phyloP scores from a whole-genome alignment of 345 rosid genomes.

The Eucalyptus erythrocorys region DNA sequence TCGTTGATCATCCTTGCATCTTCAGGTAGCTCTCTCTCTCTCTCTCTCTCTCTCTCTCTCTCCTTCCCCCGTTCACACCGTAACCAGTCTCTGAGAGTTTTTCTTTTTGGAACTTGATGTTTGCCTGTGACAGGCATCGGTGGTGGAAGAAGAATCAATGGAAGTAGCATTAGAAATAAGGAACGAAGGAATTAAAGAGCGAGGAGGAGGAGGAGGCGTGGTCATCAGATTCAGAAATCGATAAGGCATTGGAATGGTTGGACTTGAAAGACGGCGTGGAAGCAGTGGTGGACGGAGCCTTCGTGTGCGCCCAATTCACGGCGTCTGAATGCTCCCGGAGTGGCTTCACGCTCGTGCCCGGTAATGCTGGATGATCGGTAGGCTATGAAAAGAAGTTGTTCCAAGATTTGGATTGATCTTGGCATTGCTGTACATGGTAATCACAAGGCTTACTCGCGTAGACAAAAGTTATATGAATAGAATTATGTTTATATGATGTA shows the following conservation, averaged over 20 bases:
- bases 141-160: neutral
- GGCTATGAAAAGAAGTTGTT: too few species aligned
- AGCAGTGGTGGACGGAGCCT: slow-evolving; percentile 18
- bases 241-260: slow-evolving; percentile 52
- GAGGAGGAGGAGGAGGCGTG: slow-evolving; percentile 9
- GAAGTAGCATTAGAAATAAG: neutral
- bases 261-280: slow-evolving; percentile 54
- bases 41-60: neutral
- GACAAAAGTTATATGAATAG: too few species aligned
- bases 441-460: fast-evolving
- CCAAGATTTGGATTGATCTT: too few species aligned
- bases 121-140: neutral
- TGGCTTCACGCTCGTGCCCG: slow-evolving; percentile 44
- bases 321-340: slow-evolving; percentile 79
- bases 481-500: fast-evolving
- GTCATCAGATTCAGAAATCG: slow-evolving; percentile 74
- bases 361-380: neutral
- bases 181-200: neutral
- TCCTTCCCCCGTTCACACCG: neutral
- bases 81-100: neutral
- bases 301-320: slow-evolving; percentile 38
- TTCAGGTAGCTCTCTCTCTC: neutral
- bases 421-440: too few species aligned
- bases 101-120: neutral
- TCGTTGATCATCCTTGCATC: neutral